phyloP scores from a whole-genome alignment of 208 protist genomes.

The Leishmania lainsoni region DNA sequence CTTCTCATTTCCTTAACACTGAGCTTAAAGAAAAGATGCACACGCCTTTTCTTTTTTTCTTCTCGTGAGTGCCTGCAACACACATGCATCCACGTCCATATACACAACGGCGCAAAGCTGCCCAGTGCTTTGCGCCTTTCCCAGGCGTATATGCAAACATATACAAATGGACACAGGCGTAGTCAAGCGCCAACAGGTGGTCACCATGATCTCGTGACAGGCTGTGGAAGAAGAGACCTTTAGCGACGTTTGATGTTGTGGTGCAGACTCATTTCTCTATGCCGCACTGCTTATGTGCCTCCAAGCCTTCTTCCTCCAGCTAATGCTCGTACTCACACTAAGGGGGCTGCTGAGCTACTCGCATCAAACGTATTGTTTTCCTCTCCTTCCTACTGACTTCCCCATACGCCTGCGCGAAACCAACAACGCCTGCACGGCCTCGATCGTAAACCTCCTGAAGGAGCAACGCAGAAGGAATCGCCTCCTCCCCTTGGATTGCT shows the following conservation, averaged over 20 bases:
- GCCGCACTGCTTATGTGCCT: not conserved
- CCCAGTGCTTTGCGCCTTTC: not conserved
- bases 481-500: not conserved
- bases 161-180: not conserved
- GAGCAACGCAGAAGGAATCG: not conserved
- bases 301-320: not conserved
- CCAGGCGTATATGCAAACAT: not conserved
- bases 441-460: not conserved
- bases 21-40: not conserved
- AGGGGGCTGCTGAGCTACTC: not conserved
- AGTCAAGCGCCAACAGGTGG: not conserved
- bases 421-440: conserved; percentile 3
- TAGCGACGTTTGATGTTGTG: not conserved
- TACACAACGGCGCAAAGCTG: not conserved
- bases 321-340: not conserved
- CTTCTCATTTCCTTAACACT: not conserved
- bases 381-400: not conserved
- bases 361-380: not conserved
- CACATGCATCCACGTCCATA: not conserved
- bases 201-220: not conserved
- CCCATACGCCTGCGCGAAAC: not conserved
- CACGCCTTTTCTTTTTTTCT: not conserved
- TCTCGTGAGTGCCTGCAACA: not conserved
- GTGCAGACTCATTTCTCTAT: not conserved
- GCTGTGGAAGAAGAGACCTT: not conserved